Percentiles rank a stretch among this genome's conserved stretches.
phyloP scores from a whole-genome alignment of 1,284 basidiomycete genomes.

The Cryptococcus wingfieldii region DNA sequence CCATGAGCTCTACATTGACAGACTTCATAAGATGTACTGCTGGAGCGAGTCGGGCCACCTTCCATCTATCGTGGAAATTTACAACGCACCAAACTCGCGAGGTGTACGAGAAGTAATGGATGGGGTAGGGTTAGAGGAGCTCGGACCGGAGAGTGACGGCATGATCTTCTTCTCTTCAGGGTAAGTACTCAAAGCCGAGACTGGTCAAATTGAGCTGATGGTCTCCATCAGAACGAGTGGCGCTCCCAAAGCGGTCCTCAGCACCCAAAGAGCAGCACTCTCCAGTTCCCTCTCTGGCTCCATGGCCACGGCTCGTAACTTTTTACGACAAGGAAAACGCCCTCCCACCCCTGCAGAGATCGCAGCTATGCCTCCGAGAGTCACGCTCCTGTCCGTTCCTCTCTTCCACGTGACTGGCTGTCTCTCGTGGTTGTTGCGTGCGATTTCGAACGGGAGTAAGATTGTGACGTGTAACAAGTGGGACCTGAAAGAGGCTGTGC shows the following conservation, averaged over 20 bases:
- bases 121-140: slow-evolving; percentile 12
- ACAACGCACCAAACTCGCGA: slow-evolving; percentile 3
- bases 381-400: slow-evolving; percentile 38
- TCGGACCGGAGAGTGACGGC: slow-evolving; percentile 39
- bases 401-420: slow-evolving; percentile 46
- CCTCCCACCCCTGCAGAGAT: slow-evolving; percentile 23
- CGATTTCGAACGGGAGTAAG: slow-evolving; percentile 33
- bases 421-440: slow-evolving; percentile 39
- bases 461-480: slow-evolving; percentile 37
- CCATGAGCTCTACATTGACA: background rate
- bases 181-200: slow-evolving; percentile 10
- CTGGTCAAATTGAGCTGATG: background rate
- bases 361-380: slow-evolving; percentile 22
- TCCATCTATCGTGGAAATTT: slow-evolving; percentile 5
- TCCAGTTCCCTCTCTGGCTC: slow-evolving; percentile 30
- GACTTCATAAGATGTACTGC: slow-evolving; percentile 12
- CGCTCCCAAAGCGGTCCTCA: slow-evolving; percentile 39
- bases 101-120: slow-evolving; percentile 1
- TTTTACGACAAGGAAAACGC: slow-evolving; percentile 30
- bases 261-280: slow-evolving; percentile 38
- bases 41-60: slow-evolving; percentile 11
- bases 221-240: slow-evolving; percentile 29
- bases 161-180: slow-evolving; percentile 45
- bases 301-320: slow-evolving; percentile 31
- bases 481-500: slow-evolving; percentile 31